Base-by-base conservation (phyloP, 257 asterid genomes). In the Scutellaria galericulata region DNA sequence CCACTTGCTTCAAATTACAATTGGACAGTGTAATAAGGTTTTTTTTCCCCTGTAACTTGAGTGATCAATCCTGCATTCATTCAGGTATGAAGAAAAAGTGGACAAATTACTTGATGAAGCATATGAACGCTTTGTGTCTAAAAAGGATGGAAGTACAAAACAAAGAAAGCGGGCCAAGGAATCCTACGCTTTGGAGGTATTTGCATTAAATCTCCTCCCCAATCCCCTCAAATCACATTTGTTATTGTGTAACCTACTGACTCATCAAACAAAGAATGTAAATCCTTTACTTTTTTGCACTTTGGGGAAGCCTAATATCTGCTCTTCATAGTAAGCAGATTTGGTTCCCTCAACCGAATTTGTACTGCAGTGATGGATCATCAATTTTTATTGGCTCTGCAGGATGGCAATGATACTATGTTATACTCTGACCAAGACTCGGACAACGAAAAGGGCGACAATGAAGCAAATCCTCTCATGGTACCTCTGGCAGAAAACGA, bases 91-190 rank as follows among this genome's bases (percentile, higher is more conserved):
- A 64, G 95, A 92, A 4, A 78, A 78, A 35, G 77, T 90, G 52
- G 98, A 95, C 39, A 72, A 86, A 74, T 79, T 88, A 60, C 83
- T 95, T 37, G 98, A 95, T 35, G 96, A 90, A 74, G 94, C 94
- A 10, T 92, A 95, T 74, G 97, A 92, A 75, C 81, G 72, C 46
- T 87, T 76, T 77, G 79, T 87, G 77, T 64, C 91, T 46, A 92
- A 80, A 78, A 88, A 81, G 67, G 98, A 90, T 77, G 99, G 99
- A 53, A 90, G 90, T 71, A 74, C 96, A 18, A 89, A 75, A 69
- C 97, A 88, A 79, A 92, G 98, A 78, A 92, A 95, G 80, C 86
- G 96, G 41, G 60, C 92, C 60, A 95, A 87, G 79, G 87, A 86
- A 76, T 63, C 83, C 5, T 74, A 88, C 74, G 55, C 84, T 68